Percentiles rank a stretch among this genome's conserved stretches.
Conservation (phyloP, 306 rosid species). For the Pyrus betulifolia region DNA sequence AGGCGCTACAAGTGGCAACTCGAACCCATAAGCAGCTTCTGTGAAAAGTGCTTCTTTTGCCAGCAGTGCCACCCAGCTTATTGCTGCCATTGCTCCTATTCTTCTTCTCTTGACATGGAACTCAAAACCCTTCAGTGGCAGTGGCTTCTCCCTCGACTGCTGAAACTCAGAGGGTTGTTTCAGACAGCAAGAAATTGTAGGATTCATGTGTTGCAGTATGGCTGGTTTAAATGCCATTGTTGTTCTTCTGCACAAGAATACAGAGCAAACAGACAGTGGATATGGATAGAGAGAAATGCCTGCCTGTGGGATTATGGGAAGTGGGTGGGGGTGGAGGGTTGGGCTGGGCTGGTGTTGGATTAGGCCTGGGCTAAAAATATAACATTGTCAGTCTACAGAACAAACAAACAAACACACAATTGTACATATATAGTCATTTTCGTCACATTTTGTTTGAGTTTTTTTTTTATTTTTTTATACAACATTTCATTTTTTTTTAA, state of each 20-base stretch:
- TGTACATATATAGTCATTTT: no score
- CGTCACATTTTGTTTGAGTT: no score
- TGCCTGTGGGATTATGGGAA: no score
- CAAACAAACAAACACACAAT: no score
- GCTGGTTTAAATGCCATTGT: background rate
- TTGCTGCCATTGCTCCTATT: slow-evolving; percentile 13
- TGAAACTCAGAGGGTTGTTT: background rate
- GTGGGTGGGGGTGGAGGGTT: background rate
- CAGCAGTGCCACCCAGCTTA: slow-evolving; percentile 5
- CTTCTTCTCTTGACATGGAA: slow-evolving; percentile 19
- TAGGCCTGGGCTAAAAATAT: background rate
- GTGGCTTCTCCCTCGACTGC: background rate
- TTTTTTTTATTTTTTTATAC: no score
- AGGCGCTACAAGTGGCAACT: slow-evolving; percentile 28
- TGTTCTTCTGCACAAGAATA: background rate
- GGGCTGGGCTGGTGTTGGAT: background rate
- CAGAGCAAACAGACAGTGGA: no score
- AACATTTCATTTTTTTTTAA: no score
- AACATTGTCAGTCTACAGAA: no score
- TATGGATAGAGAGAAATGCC: no score
- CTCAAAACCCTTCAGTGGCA: slow-evolving; percentile 12
- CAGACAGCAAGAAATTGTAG: background rate
- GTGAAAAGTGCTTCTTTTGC: slow-evolving; percentile 6
- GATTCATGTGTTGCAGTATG: background rate
- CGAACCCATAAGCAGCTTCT: slow-evolving; percentile 38